These are phyloP conservation scores for Sugiyamaella grinbergsii DNA, from an alignment of 1,139 yeast species.

Conservation along the genomic window DNA sequence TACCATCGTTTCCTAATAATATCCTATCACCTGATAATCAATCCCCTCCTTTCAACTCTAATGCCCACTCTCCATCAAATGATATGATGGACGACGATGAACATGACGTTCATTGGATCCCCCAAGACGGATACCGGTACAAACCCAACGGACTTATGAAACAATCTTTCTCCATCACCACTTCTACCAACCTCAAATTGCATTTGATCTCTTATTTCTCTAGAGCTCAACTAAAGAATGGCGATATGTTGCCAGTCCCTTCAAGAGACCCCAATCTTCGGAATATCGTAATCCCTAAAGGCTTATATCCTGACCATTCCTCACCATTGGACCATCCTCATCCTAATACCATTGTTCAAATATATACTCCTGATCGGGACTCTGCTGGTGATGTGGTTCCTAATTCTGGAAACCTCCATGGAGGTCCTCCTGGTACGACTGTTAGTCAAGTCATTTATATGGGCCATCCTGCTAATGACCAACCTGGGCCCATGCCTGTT, in stretches of 20 bases:
- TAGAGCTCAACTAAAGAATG: slow-evolving; percentile 36
- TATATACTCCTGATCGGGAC: slow-evolving; percentile 20
- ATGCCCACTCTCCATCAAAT: background rate
- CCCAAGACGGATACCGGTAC: slow-evolving; percentile 42
- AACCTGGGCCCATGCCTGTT: too few relatives aligned
- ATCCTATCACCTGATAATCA: slow-evolving; percentile 15
- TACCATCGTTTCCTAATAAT: slow-evolving; percentile 7
- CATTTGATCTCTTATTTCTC: slow-evolving; percentile 60
- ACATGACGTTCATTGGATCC: slow-evolving; percentile 26
- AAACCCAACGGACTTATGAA: slow-evolving; percentile 58
- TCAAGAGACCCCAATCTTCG: slow-evolving; percentile 45
- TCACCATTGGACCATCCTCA: slow-evolving; percentile 25
- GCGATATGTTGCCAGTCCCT: slow-evolving; percentile 44
- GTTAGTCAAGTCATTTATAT: slow-evolving; percentile 12
- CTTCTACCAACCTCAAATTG: slow-evolving; percentile 53
- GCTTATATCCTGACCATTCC: slow-evolving; percentile 45
- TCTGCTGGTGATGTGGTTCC: slow-evolving; percentile 14
- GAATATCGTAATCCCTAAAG: slow-evolving; percentile 43
- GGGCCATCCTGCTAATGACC: background rate
- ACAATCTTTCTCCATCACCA: slow-evolving; percentile 59
- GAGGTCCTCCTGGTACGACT: slow-evolving; percentile 15
- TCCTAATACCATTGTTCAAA: slow-evolving; percentile 24
- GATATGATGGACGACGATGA: slow-evolving; percentile 22
- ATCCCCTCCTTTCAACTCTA: slow-evolving; percentile 2
- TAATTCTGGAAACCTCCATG: slow-evolving; percentile 4